A percentile compares a stretch with the other conserved stretches of the same genome.
Conservation (phyloP, 2,329 filamentous ascomycete species). For the Arthroderma sp. region DNA sequence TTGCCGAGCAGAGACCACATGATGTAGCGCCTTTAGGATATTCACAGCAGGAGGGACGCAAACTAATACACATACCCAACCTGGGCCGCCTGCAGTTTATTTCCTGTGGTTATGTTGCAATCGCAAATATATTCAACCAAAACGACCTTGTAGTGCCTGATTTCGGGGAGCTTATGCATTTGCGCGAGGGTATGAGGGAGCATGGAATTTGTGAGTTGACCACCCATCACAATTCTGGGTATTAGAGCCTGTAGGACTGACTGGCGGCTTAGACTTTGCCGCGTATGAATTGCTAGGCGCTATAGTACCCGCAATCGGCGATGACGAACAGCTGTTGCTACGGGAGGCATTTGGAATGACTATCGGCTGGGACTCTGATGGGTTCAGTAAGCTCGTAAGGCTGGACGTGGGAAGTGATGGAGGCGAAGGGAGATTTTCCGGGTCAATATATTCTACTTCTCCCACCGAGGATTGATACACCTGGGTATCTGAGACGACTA, state of each 20-base stretch:
- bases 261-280: not conserved
- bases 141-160: conserved; percentile 19
- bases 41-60: no score
- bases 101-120: conserved; percentile 48
- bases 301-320: conserved; percentile 1
- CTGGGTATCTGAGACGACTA: no score
- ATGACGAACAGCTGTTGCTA: not conserved
- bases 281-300: not conserved
- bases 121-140: conserved; percentile 28
- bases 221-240: no score
- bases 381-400: not conserved
- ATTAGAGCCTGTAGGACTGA: no score
- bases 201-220: no score
- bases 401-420: conserved; percentile 1
- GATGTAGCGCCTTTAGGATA: conserved; percentile 14
- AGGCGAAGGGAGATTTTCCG: not conserved
- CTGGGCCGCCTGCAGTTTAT: conserved; percentile 38
- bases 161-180: not conserved
- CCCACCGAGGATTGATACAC: no score
- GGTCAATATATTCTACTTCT: not conserved
- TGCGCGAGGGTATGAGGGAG: no score
- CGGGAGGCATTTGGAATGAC: not conserved
- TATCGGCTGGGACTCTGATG: not conserved
- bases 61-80: conserved; percentile 3
- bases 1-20: conserved; percentile 16